These are phyloP conservation scores for Candida ponderosae DNA, from an alignment of 805 yeast genomes.

Conservation along the genomic window DNA sequence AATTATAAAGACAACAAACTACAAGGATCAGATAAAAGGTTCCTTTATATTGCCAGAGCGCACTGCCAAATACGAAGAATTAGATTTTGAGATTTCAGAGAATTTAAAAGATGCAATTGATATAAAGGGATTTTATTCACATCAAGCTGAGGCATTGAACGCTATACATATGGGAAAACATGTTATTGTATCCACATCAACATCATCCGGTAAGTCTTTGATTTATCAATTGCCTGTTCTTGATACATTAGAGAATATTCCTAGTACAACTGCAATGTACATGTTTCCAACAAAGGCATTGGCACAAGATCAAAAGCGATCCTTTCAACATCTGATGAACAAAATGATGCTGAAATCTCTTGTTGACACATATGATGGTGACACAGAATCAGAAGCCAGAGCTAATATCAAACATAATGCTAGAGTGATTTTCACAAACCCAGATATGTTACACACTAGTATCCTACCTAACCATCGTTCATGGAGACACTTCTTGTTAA, in stretches of 20 bases:
- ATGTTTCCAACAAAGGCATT: conserved; percentile 96
- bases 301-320: conserved; percentile 92
- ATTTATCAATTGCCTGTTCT: conserved; percentile 87
- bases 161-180: conserved; percentile 48
- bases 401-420: conserved; percentile 50
- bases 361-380: conserved; percentile 90
- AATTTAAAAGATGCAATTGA: conserved; percentile 45
- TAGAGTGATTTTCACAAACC: conserved; percentile 84
- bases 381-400: conserved; percentile 59
- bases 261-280: conserved; percentile 61
- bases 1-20: conserved; percentile 43
- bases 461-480: conserved; percentile 68
- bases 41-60: conserved; percentile 39
- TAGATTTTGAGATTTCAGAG: conserved; percentile 40
- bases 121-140: conserved; percentile 54
- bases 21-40: conserved; percentile 55
- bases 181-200: conserved; percentile 87
- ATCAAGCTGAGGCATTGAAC: conserved; percentile 75
- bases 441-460: conserved; percentile 86
- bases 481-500: conserved; percentile 65
- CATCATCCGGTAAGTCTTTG: conserved; percentile 93
- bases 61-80: conserved; percentile 34
- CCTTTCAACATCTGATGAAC: conserved; percentile 52
- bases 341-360: conserved; percentile 41
- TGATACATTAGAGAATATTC: conserved; percentile 30